phyloP scores from a whole-genome alignment of 371 early-diverging fungal species.

The Haplosporangium sp. region DNA sequence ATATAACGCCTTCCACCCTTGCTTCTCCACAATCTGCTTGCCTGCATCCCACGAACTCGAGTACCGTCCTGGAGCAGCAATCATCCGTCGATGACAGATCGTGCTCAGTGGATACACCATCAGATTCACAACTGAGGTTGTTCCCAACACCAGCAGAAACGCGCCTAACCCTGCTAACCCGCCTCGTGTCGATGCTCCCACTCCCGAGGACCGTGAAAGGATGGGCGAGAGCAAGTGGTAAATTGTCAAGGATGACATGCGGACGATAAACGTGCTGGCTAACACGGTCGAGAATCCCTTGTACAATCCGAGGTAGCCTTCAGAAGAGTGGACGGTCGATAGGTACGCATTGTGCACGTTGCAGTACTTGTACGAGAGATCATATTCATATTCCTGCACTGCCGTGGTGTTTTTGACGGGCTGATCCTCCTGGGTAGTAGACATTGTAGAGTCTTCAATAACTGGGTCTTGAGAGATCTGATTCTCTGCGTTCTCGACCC shows the following conservation, averaged over 20 bases:
- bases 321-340: conserved; percentile 7
- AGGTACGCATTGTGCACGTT: conserved; percentile 6
- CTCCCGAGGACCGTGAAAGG: not conserved
- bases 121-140: conserved; percentile 14
- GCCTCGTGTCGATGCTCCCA: not conserved
- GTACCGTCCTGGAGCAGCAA: conserved; percentile 34
- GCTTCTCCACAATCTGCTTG: conserved; percentile 37
- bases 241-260: conserved; percentile 29
- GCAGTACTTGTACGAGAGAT: conserved; percentile 27
- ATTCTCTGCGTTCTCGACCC: conserved; percentile 14
- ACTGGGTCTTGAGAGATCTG: not conserved
- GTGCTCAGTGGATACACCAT: conserved; percentile 27
- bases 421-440: not conserved
- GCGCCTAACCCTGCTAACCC: conserved; percentile 5
- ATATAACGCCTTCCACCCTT: conserved; percentile 38
- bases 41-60: conserved; percentile 42
- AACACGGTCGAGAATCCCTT: conserved; percentile 32
- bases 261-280: conserved; percentile 21
- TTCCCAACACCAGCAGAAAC: conserved; percentile 10
- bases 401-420: too few species aligned
- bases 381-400: conserved; percentile 8
- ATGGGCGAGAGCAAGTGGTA: conserved; percentile 12
- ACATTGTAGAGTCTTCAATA: not conserved
- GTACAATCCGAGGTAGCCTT: conserved; percentile 29
- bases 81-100: conserved; percentile 33